These are phyloP conservation scores for Schizophyllum amplum DNA, from an alignment of 1,284 basidiomycete genomes.

Conservation along the genomic window DNA sequence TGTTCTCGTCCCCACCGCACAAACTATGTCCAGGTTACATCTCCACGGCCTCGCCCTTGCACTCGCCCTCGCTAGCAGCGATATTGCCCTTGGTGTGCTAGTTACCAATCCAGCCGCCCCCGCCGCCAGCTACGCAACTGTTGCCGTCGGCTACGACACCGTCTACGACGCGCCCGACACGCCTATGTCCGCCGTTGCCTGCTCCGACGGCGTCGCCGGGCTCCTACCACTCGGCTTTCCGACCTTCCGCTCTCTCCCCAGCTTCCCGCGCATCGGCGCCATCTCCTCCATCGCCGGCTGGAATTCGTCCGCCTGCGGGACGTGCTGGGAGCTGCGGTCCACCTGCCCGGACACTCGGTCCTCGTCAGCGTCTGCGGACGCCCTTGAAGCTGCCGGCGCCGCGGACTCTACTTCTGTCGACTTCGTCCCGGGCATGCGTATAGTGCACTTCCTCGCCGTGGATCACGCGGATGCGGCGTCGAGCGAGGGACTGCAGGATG, in stretches of 20 bases:
- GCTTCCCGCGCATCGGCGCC: constrained; percentile 46
- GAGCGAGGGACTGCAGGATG: constrained; percentile 25
- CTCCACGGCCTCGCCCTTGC: too few species aligned
- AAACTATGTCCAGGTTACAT: too few species aligned
- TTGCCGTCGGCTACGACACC: constrained; percentile 30
- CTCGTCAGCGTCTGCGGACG: too few species aligned
- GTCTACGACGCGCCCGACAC: constrained; percentile 31
- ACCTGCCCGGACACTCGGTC: too few species aligned
- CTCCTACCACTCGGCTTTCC: constrained; percentile 34
- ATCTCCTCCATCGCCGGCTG: constrained; percentile 30
- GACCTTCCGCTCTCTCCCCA: constrained; percentile 38
- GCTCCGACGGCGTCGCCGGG: constrained; percentile 40
- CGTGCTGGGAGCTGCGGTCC: constrained; percentile 36
- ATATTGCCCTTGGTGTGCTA: too few species aligned
- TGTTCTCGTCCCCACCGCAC: too few species aligned
- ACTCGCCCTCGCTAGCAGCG: too few species aligned
- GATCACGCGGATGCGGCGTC: constrained; percentile 31
- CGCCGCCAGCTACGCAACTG: background rate
- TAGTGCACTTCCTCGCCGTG: constrained; percentile 30
- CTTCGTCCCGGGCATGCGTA: constrained; percentile 16
- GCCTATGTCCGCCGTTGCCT: constrained; percentile 32
- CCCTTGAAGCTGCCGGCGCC: too few species aligned
- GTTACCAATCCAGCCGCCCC: too few species aligned
- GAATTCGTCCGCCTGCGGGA: constrained; percentile 37
- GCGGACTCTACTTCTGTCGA: background rate